phyloP scores from a whole-genome alignment of 192 early-diverging fungal species.

The Entomortierella chlamydospora region DNA sequence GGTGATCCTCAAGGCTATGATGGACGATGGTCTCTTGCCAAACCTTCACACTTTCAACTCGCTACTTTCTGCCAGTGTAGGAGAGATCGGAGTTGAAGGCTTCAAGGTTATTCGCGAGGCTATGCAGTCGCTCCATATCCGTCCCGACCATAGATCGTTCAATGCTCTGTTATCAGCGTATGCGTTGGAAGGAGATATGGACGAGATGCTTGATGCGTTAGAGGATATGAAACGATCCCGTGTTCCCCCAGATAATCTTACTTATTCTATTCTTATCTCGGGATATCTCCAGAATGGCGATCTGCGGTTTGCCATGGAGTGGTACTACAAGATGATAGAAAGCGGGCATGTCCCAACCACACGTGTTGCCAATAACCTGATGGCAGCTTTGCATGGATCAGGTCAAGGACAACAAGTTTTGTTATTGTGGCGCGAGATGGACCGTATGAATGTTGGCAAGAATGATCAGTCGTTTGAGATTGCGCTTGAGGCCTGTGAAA shows the following conservation, averaged over 20 bases:
- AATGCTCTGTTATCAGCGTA: conserved; percentile 41
- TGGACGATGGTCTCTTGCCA: conserved; percentile 36
- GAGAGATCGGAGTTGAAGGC: conserved; percentile 24
- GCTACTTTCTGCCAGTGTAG: conserved; percentile 35
- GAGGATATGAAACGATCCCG: conserved; percentile 31
- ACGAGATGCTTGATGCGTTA: conserved; percentile 20
- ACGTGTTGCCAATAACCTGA: conserved; percentile 38
- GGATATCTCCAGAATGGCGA: conserved; percentile 50
- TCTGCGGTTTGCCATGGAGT: conserved; percentile 45
- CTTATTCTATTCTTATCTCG: conserved; percentile 48
- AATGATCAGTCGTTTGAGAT: conserved; percentile 40
- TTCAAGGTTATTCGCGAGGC: conserved; percentile 32
- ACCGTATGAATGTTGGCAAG: conserved; percentile 7
- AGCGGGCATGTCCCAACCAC: conserved; percentile 17
- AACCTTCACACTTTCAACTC: conserved; percentile 47
- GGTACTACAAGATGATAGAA: conserved; percentile 50
- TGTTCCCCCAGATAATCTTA: conserved; percentile 30
- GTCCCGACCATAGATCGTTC: conserved; percentile 42
- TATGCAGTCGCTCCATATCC: conserved; percentile 26
- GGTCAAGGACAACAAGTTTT: conserved; percentile 38
- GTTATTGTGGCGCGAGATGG: conserved; percentile 34
- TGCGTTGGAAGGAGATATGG: conserved; percentile 43
- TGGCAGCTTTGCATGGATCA: conserved; percentile 45
- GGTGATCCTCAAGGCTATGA: conserved; percentile 37
- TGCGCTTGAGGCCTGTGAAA: conserved; percentile 36